Evolutionary conservation across 2,329 filamentous ascomycete species (phyloP), one percentile per base, ranked within the genome.

Genomic region (Dactylonectria macrodidyma): DNA sequence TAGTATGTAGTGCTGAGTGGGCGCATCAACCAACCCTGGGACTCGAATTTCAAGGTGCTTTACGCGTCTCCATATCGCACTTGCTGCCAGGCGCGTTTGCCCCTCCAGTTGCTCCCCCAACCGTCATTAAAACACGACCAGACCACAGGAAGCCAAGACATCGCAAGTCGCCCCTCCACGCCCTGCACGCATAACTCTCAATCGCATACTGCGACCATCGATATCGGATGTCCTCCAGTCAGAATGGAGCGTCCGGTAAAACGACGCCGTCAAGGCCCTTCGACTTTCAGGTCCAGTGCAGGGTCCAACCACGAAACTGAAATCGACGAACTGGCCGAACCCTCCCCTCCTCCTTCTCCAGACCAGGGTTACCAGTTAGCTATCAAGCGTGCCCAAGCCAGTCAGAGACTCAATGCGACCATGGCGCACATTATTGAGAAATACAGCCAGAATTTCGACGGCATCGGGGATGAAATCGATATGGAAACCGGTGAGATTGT

Each of bases 401-500:
- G 93, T 69, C 84, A 86, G 70, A 90, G 90, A 66, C 87, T 97
- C 47, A 95, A 96, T 79, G 91, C 90, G n/a, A 90, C 90, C 5
- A 96, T 97, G 78, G 95, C 97, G 77, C 85, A 89, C 63, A 97
- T 98, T 62, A 97, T 97, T 78, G 89, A 92, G 68, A 98, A 97
- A 80, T 98, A 97, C 79, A 91, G 88, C 60, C 91, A 87, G 71
- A 93, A 98, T 78, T 97, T 97, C 76, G 90, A 90, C 2, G 92
- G 91, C 5, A 87, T 95, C 58, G 95, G 92, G 61, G 95, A 98
- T 80, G 95, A 97, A 82, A 95, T 98, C 75, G 94, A 98, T 79
- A 85, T 97, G 64, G 85, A 86, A 57, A 95, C 93, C 0, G 95
- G 94, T 61, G 86, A 93, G 66, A 90, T 98, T 54, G 87, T 97